Percentiles rank a stretch among this genome's conserved stretches.
These are phyloP conservation scores for Groenewaldozyma salmanticensis DNA, from an alignment of 805 yeast genomes.

Conservation along the genomic window DNA sequence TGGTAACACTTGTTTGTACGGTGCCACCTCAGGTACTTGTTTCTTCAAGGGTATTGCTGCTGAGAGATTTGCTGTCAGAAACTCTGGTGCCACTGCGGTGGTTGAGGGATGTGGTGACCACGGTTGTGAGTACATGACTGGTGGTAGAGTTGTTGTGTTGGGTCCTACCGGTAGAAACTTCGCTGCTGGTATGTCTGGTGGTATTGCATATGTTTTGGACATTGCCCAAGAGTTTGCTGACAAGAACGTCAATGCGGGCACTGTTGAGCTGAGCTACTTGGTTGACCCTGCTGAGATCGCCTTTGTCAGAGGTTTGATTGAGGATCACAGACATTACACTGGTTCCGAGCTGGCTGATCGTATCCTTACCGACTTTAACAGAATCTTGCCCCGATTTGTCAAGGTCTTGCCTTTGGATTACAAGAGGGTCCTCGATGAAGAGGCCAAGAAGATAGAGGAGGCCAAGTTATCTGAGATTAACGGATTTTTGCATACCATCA, in stretches of 20 bases:
- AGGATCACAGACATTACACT: constrained; percentile 93
- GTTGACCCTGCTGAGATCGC: constrained; percentile 90
- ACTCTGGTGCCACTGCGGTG: constrained; percentile 96
- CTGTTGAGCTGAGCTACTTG: constrained; percentile 69
- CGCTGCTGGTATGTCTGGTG: constrained; percentile 99
- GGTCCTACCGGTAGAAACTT: constrained; percentile 88
- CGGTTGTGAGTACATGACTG: constrained; percentile 99
- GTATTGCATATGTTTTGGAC: constrained; percentile 93
- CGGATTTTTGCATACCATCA: constrained; percentile 52
- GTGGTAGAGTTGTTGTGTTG: constrained; percentile 92
- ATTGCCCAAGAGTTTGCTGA: constrained; percentile 87
- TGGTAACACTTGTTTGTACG: constrained; percentile 96
- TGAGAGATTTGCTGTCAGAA: constrained; percentile 96
- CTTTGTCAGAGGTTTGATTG: constrained; percentile 82
- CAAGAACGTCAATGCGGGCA: constrained; percentile 67
- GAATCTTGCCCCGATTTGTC: constrained; percentile 79
- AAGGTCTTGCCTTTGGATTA: constrained; percentile 90
- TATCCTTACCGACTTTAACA: constrained; percentile 76
- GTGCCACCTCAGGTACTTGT: constrained; percentile 93
- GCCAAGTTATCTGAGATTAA: constrained; percentile 51
- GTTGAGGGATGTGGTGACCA: constrained; percentile 97
- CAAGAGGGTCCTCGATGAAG: constrained; percentile 77
- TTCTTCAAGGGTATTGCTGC: constrained; percentile 97
- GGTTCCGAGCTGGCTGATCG: constrained; percentile 82
- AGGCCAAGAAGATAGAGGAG: constrained; percentile 53